Percentiles rank a stretch among this genome's conserved stretches.
Evolutionary conservation across 2,329 filamentous ascomycete genomes (phyloP).

Genomic region (Chrysoporthe deuterocubensis): DNA sequence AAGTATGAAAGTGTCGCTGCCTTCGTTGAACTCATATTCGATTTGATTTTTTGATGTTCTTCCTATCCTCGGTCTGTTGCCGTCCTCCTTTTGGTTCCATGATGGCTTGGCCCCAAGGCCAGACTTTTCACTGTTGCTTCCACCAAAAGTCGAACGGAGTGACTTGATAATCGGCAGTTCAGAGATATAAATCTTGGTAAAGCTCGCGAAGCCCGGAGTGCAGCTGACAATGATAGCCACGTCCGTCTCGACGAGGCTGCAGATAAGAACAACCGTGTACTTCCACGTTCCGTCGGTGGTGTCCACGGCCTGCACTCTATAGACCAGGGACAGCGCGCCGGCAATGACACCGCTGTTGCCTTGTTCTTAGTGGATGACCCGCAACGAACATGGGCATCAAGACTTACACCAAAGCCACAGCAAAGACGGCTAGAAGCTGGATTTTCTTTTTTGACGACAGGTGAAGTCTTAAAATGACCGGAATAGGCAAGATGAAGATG

Average conservation of each 20-base stretch:
- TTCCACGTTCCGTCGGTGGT: not conserved
- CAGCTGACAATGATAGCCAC: constrained; percentile 11
- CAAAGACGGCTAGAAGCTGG: constrained; percentile 4
- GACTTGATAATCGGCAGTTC: too few relatives aligned
- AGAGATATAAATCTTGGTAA: too few relatives aligned
- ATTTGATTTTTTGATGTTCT: too few relatives aligned
- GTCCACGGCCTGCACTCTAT: not conserved
- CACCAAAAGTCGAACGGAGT: too few relatives aligned
- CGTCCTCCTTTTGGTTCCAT: too few relatives aligned
- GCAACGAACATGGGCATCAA: too few relatives aligned
- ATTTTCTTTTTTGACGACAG: not conserved
- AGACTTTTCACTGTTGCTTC: too few relatives aligned
- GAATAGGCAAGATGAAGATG: constrained; percentile 2
- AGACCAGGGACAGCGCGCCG: constrained; percentile 5
- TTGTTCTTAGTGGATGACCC: not conserved
- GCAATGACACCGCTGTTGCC: not conserved
- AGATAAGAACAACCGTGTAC: not conserved
- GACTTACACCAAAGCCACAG: constrained; percentile 8
- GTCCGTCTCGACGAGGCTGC: constrained; percentile 10
- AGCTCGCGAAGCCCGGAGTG: not conserved
- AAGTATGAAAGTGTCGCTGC: too few relatives aligned
- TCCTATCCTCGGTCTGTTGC: not conserved
- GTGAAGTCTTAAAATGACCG: not conserved
- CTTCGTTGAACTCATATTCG: not conserved
- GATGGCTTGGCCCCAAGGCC: too few relatives aligned